Conservation (phyloP, 768 basidiomycete species). For the Lactarius sp. region DNA sequence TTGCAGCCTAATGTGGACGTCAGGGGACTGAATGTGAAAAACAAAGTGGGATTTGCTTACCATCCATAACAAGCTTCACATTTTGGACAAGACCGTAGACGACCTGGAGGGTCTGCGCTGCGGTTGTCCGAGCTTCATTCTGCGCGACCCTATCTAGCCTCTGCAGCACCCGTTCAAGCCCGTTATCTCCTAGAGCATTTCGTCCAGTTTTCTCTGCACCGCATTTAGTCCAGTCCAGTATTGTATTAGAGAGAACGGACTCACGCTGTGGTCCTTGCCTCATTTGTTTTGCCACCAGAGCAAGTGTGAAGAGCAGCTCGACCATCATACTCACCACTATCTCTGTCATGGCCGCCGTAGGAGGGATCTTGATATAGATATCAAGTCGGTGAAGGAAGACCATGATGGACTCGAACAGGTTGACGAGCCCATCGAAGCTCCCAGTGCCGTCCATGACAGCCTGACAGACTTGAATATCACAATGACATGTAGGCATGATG, state of each 20-base stretch:
- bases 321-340: background rate
- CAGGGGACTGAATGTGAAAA: background rate
- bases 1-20: background rate
- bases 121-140: background rate
- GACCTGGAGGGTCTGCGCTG: background rate
- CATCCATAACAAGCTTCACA: background rate
- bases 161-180: background rate
- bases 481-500: background rate
- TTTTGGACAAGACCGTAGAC: background rate
- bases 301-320: background rate
- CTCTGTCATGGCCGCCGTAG: background rate
- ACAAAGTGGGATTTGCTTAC: background rate
- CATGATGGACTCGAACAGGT: background rate
- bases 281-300: background rate
- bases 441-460: background rate
- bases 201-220: background rate
- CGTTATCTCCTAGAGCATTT: background rate
- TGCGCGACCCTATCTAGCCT: background rate
- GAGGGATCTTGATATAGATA: background rate
- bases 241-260: background rate
- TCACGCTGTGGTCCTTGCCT: background rate
- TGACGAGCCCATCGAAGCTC: background rate
- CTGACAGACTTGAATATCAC: background rate
- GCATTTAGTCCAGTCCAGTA: background rate
- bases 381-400: background rate